Base-by-base conservation (phyloP, 345 rosid species). In the Passiflora organensis region DNA sequence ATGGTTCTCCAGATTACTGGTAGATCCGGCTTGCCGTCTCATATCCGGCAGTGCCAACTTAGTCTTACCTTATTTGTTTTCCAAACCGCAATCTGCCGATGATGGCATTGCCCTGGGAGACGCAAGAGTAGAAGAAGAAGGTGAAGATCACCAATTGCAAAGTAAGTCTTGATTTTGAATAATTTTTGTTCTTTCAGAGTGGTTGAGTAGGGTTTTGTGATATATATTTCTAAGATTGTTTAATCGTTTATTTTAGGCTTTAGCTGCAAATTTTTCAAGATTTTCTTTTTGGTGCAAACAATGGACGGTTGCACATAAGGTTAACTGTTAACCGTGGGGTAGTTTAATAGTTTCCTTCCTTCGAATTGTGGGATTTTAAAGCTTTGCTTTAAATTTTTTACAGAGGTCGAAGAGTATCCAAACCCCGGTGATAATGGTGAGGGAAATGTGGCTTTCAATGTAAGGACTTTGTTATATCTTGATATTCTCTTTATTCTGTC, bases 21-120 rank as follows among this genome's bases (percentile, higher is more conserved):
- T 90, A 52, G 80, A 87, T 68, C 97, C 97, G 28, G 97, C 94
- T 62, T 71, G 54, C 69, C 89, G 85, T 56, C 73, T 87, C 25
- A 69, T 90, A 12, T 56, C 82, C 44, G 77, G 79, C 58, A 90
- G 97, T 43, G 93, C 90, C 64, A 76, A 78, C 39, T 72, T 62
- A 25, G 44, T 89, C 20, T 68, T 90, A 22, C 94, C 94, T 12
- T 80, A 82, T 51, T 63, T 90, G 67, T 87, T 89, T 72, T 66
- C 82, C 32, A 70, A 67, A 23, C 55, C 76, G 9, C 43, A 62
- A 53, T 41, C 81, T 1, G n/a, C 44, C 49, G 52, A 44, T 46
- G 65, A 15, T 41, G 43, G 13, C 43, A 12, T 12, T 8, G 13
- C 43, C 2, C 3, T 5, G 1, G 51, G 11, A 23, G 51, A 22